Conservation (phyloP, 2,329 filamentous ascomycete genomes). For the Trichoderma asperellum region DNA sequence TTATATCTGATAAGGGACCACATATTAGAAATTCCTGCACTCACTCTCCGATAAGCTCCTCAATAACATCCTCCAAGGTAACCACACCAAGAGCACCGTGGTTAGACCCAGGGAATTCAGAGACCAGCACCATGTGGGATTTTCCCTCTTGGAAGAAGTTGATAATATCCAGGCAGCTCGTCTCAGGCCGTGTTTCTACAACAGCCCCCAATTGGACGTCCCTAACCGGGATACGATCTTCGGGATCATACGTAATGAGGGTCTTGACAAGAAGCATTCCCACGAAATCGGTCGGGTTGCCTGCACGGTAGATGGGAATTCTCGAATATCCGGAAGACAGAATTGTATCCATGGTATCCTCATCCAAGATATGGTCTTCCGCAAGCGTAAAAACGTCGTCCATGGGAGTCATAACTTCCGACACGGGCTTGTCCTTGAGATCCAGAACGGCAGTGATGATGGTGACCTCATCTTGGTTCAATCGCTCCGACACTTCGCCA, state of each 20-base stretch:
- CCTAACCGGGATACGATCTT: conserved; percentile 82
- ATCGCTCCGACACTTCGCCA: conserved; percentile 80
- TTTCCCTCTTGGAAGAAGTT: conserved; percentile 99
- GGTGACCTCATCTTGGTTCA: conserved; percentile 97
- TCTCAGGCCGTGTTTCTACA: conserved; percentile 92
- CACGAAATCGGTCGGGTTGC: conserved; percentile 84
- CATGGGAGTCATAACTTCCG: conserved; percentile 98
- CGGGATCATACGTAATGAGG: conserved; percentile 96
- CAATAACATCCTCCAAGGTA: conserved; percentile 96
- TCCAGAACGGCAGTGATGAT: conserved; percentile 98
- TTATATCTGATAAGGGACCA: background rate
- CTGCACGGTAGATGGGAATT: conserved; percentile 89
- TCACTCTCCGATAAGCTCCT: conserved; percentile 96
- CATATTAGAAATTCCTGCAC: conserved; percentile 42
- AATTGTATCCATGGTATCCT: conserved; percentile 92
- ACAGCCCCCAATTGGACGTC: conserved; percentile 93
- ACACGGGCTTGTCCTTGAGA: conserved; percentile 93
- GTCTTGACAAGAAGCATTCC: conserved; percentile 99
- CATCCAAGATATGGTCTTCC: conserved; percentile 90
- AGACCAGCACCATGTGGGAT: conserved; percentile 97
- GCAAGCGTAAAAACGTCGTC: conserved; percentile 95
- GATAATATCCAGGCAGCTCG: conserved; percentile 96
- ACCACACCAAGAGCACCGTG: conserved; percentile 91
- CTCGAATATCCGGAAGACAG: conserved; percentile 92
- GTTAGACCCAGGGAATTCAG: conserved; percentile 85